Evolutionary conservation across 768 basidiomycete species (phyloP), one percentile per base, ranked within the genome.

Genomic region (Xerocomellus chrysenteron): DNA sequence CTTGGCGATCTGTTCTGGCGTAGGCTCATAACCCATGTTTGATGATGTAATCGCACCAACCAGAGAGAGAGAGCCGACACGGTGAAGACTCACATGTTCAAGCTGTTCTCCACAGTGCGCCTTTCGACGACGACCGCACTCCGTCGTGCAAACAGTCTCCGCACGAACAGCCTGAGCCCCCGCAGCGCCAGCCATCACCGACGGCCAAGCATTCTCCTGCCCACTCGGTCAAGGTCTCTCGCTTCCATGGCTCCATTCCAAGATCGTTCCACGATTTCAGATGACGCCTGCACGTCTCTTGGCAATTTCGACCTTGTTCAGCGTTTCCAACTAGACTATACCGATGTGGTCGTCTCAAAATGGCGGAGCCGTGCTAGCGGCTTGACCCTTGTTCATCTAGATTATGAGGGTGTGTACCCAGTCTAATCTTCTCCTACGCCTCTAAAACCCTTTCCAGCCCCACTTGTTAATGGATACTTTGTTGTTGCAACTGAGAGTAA

Each of bases 401-500:
- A 94, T 71, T 93, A 94, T 69, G 87, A 94, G 68, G 92, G 92
- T 88, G 62, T 62, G 77, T 63, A 17, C n/a, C 48, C 52, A 50
- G 21, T 35, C 32, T 19, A 40, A 33, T 63, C 54, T 28, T 30
- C 41, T 36, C 30, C 32, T 39, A 37, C 58, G 5, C 44, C 4
- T 56, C 50, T 71, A 60, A 73, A 26, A 36, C 42, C 44, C 47
- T 42, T 58, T 47, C 39, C 63, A 94, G 90, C 90, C 40, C 92
- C 92, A 16, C 82, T 94, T 59, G 88, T 96, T 1, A 91, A 94
- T 62, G 94, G 93, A 3, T 94, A 93, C 68, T 94, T 96, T 67
- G 88, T 89, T 35, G 85, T 96, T 37, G 83, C 82, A 19, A 96
- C 94, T 17, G 94, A 97, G 77, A 96, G 93, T 92, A 66, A 50